These are phyloP conservation scores for Tieghemostelium lacteum DNA, from an alignment of 78 protist species.

Conservation along the genomic window DNA sequence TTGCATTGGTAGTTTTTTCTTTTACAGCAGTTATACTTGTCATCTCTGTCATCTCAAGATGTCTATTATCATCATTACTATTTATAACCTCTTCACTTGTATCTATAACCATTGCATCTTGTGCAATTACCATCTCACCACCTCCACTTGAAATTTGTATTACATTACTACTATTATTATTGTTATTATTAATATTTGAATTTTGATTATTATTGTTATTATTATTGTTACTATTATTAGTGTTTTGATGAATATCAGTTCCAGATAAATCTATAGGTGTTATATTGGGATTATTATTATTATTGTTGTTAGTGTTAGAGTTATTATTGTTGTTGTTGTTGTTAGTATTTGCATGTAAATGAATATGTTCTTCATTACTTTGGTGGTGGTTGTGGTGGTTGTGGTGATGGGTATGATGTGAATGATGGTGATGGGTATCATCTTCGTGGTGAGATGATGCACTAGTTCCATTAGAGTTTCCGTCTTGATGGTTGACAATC, in stretches of 20 bases:
- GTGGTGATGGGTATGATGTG: neutral
- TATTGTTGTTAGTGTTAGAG: neutral
- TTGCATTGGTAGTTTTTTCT: conserved; percentile 56
- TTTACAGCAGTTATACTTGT: neutral
- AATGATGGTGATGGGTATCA: neutral
- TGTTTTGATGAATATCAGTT: too few species aligned
- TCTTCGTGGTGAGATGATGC: neutral
- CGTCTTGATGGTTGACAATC: too few species aligned
- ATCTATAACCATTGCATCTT: neutral
- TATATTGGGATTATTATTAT: neutral
- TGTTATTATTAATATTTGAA: neutral
- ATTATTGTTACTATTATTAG: too few species aligned
- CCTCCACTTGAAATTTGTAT: neutral
- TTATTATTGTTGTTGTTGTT: conserved; percentile 11
- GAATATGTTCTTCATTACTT: neutral
- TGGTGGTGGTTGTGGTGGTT: neutral
- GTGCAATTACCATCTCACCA: neutral
- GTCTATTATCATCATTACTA: neutral
- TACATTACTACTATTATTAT: neutral
- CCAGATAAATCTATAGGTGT: too few species aligned
- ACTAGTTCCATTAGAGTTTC: too few species aligned
- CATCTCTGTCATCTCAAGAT: neutral
- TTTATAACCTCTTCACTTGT: neutral
- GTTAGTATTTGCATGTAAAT: neutral
- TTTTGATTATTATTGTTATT: too few species aligned